phyloP scores from a whole-genome alignment of 257 asterid genomes.

The Echites panduratus region DNA sequence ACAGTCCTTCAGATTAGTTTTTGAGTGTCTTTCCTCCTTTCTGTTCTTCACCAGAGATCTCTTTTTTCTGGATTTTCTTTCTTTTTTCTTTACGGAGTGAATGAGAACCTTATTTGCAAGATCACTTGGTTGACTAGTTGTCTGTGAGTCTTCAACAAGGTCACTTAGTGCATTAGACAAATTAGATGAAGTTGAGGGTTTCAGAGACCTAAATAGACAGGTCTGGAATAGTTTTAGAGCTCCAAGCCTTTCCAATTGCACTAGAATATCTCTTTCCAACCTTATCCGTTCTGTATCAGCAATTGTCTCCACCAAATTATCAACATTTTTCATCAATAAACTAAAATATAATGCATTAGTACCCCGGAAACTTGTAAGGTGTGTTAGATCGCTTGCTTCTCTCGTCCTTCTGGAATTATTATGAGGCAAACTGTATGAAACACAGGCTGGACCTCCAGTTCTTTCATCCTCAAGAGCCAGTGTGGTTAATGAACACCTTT shows the following conservation, averaged over 20 bases:
- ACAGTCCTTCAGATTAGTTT: constrained; percentile 13
- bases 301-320: constrained; percentile 56
- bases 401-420: constrained; percentile 14
- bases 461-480: constrained; percentile 35
- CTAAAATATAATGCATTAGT: constrained; percentile 42
- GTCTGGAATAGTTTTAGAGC: constrained; percentile 64
- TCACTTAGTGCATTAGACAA: constrained; percentile 25
- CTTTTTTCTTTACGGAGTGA: constrained; percentile 50
- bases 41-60: constrained; percentile 24
- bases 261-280: constrained; percentile 67
- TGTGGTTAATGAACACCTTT: constrained; percentile 37
- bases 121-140: constrained; percentile 22
- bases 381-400: constrained; percentile 21
- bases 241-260: constrained; percentile 66
- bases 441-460: constrained; percentile 28
- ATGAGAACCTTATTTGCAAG: constrained; percentile 31
- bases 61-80: constrained; percentile 52
- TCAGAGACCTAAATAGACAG: constrained; percentile 42
- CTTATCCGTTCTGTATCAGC: constrained; percentile 40
- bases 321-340: constrained; percentile 63
- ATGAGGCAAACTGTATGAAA: constrained; percentile 25
- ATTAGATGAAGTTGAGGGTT: constrained; percentile 25
- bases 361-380: constrained; percentile 23
- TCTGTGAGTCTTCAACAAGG: constrained; percentile 31
- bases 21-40: constrained; percentile 14